A percentile compares a stretch with the other conserved stretches of the same genome.
Conservation (phyloP, 108 stramenopile species). For the Pseudonitzschia delicatissima region DNA sequence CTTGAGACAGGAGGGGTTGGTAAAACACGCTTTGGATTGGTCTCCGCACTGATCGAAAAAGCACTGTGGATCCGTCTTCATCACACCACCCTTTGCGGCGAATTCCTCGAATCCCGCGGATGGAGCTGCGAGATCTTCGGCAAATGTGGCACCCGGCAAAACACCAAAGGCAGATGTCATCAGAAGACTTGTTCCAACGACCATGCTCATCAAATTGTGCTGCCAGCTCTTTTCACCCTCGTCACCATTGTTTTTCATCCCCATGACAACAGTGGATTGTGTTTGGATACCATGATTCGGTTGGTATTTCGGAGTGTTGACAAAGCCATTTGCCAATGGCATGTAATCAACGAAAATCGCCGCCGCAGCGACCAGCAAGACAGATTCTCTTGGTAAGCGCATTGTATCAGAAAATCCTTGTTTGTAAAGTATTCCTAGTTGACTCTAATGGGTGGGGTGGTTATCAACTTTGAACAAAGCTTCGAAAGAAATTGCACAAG, state of each 20-base stretch:
- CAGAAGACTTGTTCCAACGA: neutral
- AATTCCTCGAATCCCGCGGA: conserved; percentile 3
- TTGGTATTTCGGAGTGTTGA: neutral
- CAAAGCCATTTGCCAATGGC: conserved; percentile 1
- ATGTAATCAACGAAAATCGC: neutral
- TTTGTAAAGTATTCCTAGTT: neutral
- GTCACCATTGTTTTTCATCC: neutral
- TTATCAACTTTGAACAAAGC: neutral
- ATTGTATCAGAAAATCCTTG: neutral
- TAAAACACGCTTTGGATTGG: conserved; percentile 70
- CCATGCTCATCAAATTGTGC: neutral
- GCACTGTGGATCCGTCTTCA: conserved; percentile 35
- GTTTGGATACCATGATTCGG: neutral
- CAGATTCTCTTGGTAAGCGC: neutral
- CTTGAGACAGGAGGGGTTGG: conserved; percentile 87
- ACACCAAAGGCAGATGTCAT: neutral
- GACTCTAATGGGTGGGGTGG: neutral
- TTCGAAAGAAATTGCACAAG: neutral
- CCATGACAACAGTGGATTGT: neutral
- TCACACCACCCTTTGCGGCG: conserved; percentile 3
- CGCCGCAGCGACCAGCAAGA: neutral
- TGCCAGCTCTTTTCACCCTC: neutral
- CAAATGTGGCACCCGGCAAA: neutral
- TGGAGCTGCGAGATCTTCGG: neutral
- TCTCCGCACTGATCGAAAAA: conserved; percentile 79